phyloP scores from a whole-genome alignment of 176 grass and related monocot species.

The Avena eriantha region DNA sequence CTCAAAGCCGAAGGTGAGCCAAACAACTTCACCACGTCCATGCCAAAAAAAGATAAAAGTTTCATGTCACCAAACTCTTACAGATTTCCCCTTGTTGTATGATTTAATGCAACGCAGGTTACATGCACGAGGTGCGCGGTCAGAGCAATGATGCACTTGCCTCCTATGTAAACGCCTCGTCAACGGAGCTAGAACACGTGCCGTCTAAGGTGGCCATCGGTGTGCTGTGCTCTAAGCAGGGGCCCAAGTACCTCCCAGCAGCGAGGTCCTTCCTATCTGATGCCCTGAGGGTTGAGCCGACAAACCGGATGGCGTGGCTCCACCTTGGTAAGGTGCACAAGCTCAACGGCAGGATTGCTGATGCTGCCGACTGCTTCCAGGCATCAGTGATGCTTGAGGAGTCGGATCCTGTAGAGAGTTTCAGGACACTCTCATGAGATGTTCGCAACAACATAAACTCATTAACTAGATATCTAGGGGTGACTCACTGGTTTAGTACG shows the following conservation, averaged over 20 bases:
- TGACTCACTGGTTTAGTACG: neutral
- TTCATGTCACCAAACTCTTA: neutral
- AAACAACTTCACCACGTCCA: neutral
- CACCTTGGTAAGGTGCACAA: conserved; percentile 77
- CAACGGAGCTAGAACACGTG: conserved; percentile 63
- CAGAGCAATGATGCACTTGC: conserved; percentile 56
- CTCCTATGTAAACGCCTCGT: conserved; percentile 64
- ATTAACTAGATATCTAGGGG: neutral
- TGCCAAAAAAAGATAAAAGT: neutral
- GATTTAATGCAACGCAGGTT: conserved; percentile 45
- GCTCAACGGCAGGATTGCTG: conserved; percentile 61
- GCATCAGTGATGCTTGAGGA: conserved; percentile 86
- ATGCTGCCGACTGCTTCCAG: conserved; percentile 94
- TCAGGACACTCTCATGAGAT: conserved; percentile 60
- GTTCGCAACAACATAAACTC: neutral
- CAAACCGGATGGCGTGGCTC: conserved; percentile 82
- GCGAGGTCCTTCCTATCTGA: conserved; percentile 86
- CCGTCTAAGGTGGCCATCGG: conserved; percentile 77
- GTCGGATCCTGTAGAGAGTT: conserved; percentile 87
- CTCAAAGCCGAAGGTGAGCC: conserved; percentile 72
- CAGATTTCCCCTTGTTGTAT: neutral
- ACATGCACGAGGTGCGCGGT: conserved; percentile 59
- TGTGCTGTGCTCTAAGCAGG: conserved; percentile 63
- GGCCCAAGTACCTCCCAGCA: conserved; percentile 67
- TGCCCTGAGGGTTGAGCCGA: conserved; percentile 75